Evolutionary conservation across 1,139 yeast genomes (phyloP).

Genomic region (Scheffersomyces segobiensis): DNA sequence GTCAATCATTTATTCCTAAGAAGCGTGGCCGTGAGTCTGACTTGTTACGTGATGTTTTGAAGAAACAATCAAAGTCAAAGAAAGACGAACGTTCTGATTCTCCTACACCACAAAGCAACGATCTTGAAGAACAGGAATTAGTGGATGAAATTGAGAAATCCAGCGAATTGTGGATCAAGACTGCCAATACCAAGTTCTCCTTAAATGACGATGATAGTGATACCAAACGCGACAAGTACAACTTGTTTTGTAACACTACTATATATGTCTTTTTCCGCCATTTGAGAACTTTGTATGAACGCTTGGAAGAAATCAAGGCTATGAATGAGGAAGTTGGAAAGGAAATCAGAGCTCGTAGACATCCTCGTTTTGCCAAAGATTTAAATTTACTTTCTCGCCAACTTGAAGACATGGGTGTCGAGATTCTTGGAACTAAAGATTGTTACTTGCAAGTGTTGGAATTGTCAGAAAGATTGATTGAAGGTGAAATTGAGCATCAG

Average conservation of each 20-base stretch:
- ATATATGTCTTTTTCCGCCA: conserved; percentile 89
- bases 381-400: conserved; percentile 81
- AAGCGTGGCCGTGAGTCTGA: conserved; percentile 67
- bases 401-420: conserved; percentile 76
- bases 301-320: conserved; percentile 74
- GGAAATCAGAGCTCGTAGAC: conserved; percentile 65
- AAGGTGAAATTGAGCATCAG: conserved; percentile 90
- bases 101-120: conserved; percentile 30
- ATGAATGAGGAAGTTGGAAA: conserved; percentile 66
- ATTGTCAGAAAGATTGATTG: conserved; percentile 75
- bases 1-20: conserved; percentile 18
- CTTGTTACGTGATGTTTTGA: conserved; percentile 70
- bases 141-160: conserved; percentile 55
- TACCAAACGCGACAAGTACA: conserved; percentile 52
- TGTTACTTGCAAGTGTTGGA: conserved; percentile 77
- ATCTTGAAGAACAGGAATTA: conserved; percentile 35
- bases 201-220: conserved; percentile 20
- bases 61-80: conserved; percentile 57
- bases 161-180: conserved; percentile 66
- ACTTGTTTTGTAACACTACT: conserved; percentile 88
- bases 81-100: conserved; percentile 39
- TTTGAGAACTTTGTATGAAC: conserved; percentile 75
- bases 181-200: conserved; percentile 38
- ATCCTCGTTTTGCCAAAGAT: conserved; percentile 86
- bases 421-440: conserved; percentile 63